Percentiles rank a stretch among this genome's conserved stretches.
phyloP scores from a whole-genome alignment of 2,329 filamentous ascomycete species.

The Penicillium rolfsii region DNA sequence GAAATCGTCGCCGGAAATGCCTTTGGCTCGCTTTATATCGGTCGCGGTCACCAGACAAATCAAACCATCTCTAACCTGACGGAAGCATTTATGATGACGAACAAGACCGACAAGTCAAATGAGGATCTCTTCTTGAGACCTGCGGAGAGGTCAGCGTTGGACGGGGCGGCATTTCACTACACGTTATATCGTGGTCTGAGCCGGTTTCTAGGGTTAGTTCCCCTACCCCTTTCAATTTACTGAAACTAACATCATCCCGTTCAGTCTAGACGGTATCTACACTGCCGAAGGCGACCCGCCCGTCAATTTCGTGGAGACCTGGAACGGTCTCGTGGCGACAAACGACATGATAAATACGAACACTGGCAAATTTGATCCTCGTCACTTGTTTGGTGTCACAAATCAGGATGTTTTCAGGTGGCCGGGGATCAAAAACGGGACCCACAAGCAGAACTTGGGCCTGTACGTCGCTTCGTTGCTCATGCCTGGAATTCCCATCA shows the following conservation, averaged over 20 bases:
- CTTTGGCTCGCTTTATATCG: constrained; percentile 64
- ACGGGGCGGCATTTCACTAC: constrained; percentile 66
- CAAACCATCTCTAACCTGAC: constrained; percentile 51
- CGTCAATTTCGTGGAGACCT: constrained; percentile 57
- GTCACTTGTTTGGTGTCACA: constrained; percentile 65
- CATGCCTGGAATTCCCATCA: constrained; percentile 63
- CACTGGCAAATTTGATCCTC: constrained; percentile 64
- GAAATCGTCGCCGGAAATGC: constrained; percentile 67
- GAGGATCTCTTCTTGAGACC: constrained; percentile 36
- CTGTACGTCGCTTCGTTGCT: constrained; percentile 61
- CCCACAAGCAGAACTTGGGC: constrained; percentile 59
- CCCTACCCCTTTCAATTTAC: background rate
- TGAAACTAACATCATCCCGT: background rate
- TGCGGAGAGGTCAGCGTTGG: constrained; percentile 46
- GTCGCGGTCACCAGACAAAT: constrained; percentile 61
- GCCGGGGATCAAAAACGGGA: constrained; percentile 61
- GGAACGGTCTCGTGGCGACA: constrained; percentile 59
- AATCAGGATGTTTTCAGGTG: constrained; percentile 70
- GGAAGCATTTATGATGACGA: constrained; percentile 54
- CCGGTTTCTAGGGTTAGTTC: constrained; percentile 56
- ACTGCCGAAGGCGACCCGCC: constrained; percentile 58
- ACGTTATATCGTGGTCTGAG: constrained; percentile 64
- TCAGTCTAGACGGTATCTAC: constrained; percentile 57
- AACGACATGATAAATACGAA: constrained; percentile 65
- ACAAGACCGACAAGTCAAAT: constrained; percentile 46